These are phyloP conservation scores for Verticillium alfalfae DNA, from an alignment of 2,329 filamentous ascomycete genomes.

Conservation along the genomic window DNA sequence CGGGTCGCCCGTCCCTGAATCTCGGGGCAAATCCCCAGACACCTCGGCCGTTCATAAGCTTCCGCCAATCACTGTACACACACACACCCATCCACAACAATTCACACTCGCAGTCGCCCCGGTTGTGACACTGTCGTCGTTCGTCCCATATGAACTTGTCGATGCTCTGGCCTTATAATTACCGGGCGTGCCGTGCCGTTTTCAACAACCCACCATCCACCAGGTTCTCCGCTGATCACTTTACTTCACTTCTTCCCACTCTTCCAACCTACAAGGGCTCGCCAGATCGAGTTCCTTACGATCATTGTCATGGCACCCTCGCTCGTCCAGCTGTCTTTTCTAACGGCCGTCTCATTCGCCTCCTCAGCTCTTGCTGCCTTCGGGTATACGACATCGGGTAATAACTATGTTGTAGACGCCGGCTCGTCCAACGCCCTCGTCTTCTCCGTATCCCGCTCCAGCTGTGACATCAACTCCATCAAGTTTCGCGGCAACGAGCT, in stretches of 20 bases:
- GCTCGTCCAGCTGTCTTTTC: conserved; percentile 7
- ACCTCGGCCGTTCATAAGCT: background rate
- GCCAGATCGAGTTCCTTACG: background rate
- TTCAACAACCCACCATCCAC: too few species aligned
- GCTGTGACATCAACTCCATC: conserved; percentile 60
- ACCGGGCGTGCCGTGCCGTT: background rate
- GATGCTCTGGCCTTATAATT: background rate
- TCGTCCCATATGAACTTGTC: background rate
- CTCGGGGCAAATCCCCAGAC: background rate
- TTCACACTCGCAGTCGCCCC: background rate
- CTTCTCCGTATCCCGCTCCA: conserved; percentile 45
- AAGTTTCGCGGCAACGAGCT: conserved; percentile 53
- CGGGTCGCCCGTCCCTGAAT: conserved; percentile 1
- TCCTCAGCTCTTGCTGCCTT: conserved; percentile 31
- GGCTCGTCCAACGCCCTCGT: conserved; percentile 41
- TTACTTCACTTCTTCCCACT: background rate
- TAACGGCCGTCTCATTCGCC: conserved; percentile 19
- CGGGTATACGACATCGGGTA: conserved; percentile 31
- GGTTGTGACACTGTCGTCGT: background rate
- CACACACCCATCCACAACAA: background rate
- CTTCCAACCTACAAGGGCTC: background rate
- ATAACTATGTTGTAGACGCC: conserved; percentile 40
- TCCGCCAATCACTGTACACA: background rate
- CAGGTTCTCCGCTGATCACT: background rate
- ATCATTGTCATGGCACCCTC: conserved; percentile 5